Evolutionary conservation across 495 filamentous ascomycete genomes (phyloP), one percentile per base, ranked within the genome.

Genomic region (Neurospora sp.): DNA sequence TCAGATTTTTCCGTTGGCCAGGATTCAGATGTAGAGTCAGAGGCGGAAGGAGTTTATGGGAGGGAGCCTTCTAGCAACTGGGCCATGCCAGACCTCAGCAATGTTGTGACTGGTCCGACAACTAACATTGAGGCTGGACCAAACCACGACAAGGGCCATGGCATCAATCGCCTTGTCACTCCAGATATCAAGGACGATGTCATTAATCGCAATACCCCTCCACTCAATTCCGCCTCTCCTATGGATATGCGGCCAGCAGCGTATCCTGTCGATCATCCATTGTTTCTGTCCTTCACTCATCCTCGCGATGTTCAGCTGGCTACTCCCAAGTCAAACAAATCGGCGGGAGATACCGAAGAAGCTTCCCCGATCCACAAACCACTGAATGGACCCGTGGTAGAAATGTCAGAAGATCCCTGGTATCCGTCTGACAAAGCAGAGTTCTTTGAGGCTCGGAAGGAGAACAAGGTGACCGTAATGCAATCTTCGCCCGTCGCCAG

Each of bases 291-390:
- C 69, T 48, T 76, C n/a, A 73, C 75, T 69, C 73, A 74, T 11
- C 39, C 48, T 16, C 31, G 69, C 40, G 48, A 38, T 66, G 27
- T 44, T 69, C 12, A 59, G 69, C 7, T 73, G 70, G 37, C 41
- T 11, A 14, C 70, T 40, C 39, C 20, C 71, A 39, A 70, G 16
- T 62, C 35, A 9, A 62, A 59, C 73, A 23, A 37, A 71, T 39
- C 72, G 83, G 40, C 78, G 78, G 82, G 38, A 83, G 83, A 72
- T 84, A 82, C 23, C 84, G 83, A 20, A 83, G 84, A 77, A 77
- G 74, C 38, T 73, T 59, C 27, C 72, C 70, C n/a, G n/a, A 73
- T 8, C 69, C 73, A 42, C 18, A 12, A 12, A 31, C 10, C 42
- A 72, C 69, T 41, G 42, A 59, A 5, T 5, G 39, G 5, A 16